Conservation (phyloP, 805 yeast species). For the Yamadazyma olivae region DNA sequence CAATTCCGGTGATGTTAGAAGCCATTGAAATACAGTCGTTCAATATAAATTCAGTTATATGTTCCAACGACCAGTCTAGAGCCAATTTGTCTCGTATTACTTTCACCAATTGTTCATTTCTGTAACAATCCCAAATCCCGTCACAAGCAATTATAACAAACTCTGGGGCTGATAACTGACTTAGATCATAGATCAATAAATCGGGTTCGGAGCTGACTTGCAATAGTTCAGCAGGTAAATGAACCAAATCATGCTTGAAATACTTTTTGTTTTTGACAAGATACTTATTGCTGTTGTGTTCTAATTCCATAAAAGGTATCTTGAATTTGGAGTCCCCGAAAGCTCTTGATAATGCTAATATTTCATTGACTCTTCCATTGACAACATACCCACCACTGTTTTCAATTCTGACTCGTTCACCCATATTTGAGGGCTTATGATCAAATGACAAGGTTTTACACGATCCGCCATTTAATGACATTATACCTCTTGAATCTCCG, state of each 20-base stretch:
- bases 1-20: slow-evolving; percentile 70
- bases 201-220: slow-evolving; percentile 46
- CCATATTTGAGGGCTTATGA: slow-evolving; percentile 43
- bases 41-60: slow-evolving; percentile 55
- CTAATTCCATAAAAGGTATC: slow-evolving; percentile 30
- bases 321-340: slow-evolving; percentile 45
- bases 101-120: slow-evolving; percentile 51
- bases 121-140: slow-evolving; percentile 49
- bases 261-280: slow-evolving; percentile 19
- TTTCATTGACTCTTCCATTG: slow-evolving; percentile 39
- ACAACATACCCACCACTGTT: slow-evolving; percentile 37
- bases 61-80: slow-evolving; percentile 55
- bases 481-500: slow-evolving; percentile 72
- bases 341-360: slow-evolving; percentile 42
- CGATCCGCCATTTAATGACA: slow-evolving; percentile 53
- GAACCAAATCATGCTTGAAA: slow-evolving; percentile 25
- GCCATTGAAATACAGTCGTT: slow-evolving; percentile 71
- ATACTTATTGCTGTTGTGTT: slow-evolving; percentile 27
- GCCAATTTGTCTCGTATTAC: slow-evolving; percentile 57
- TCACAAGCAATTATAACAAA: slow-evolving; percentile 43
- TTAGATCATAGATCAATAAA: slow-evolving; percentile 33
- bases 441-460: slow-evolving; percentile 51
- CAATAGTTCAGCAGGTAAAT: slow-evolving; percentile 41
- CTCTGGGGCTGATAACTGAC: slow-evolving; percentile 23
- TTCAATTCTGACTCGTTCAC: slow-evolving; percentile 41